These are phyloP conservation scores for Noccaea bulbosa DNA, from an alignment of 345 rosid genomes.

Conservation along the genomic window DNA sequence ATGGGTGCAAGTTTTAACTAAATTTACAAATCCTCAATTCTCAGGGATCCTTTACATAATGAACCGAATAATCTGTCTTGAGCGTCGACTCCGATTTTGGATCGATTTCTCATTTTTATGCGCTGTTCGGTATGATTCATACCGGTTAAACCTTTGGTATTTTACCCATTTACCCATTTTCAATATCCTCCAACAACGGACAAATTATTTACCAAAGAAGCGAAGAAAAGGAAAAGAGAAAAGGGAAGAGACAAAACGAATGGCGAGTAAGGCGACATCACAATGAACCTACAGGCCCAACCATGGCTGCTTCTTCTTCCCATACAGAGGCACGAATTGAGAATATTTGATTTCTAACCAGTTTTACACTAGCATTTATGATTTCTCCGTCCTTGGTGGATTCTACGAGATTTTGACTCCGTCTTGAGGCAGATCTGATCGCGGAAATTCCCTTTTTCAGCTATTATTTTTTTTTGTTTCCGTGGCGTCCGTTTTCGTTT, in stretches of 20 bases:
- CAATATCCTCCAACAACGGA: constrained; percentile 28
- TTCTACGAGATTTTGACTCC: constrained; percentile 36
- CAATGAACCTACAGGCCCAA: constrained; percentile 32
- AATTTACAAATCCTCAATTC: neutral
- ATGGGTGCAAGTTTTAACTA: constrained; percentile 16
- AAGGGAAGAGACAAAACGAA: constrained; percentile 19
- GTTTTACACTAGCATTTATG: constrained; percentile 13
- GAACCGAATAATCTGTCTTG: neutral
- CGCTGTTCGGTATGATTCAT: neutral
- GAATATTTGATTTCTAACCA: neutral
- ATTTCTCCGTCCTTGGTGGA: constrained; percentile 20
- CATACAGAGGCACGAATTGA: constrained; percentile 18
- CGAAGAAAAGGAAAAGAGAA: neutral
- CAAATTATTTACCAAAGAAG: constrained; percentile 1
- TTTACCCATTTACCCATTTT: constrained; percentile 18
- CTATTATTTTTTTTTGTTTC: neutral
- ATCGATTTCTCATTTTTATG: neutral
- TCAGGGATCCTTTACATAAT: neutral
- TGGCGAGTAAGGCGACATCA: constrained; percentile 24
- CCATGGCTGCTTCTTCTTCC: constrained; percentile 38
- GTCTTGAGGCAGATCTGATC: constrained; percentile 41
- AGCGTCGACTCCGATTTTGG: neutral
- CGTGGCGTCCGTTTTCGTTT: constrained; percentile 8
- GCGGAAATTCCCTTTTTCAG: constrained; percentile 1
- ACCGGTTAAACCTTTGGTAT: constrained; percentile 5